These are phyloP conservation scores for Geranium incanum DNA, from an alignment of 441 rosid species.

Conservation along the genomic window DNA sequence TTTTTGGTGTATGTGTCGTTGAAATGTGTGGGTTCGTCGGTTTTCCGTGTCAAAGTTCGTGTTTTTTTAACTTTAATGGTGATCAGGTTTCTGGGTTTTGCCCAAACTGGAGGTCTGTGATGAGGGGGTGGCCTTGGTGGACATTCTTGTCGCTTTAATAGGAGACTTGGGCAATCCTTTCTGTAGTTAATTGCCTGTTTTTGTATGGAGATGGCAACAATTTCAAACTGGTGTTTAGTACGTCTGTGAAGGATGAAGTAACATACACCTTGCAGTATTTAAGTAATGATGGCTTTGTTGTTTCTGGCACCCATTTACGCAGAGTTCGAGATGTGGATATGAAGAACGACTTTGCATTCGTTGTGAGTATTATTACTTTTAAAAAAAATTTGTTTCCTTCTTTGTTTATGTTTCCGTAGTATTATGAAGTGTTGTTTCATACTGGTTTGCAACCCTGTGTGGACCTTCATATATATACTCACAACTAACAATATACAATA, in stretches of 20 bases:
- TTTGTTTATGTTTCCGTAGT: constrained; percentile 1
- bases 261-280: constrained; percentile 51
- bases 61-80: constrained; percentile 52
- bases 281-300: constrained; percentile 77
- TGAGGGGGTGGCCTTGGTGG: constrained; percentile 62
- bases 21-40: constrained; percentile 13
- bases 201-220: constrained; percentile 62
- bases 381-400: neutral
- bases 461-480: neutral
- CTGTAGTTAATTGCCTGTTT: constrained; percentile 56
- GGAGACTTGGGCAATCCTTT: constrained; percentile 54
- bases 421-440: neutral
- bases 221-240: constrained; percentile 76
- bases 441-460: neutral
- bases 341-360: constrained; percentile 86
- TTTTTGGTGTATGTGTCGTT: neutral
- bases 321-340: constrained; percentile 85
- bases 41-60: too few species aligned
- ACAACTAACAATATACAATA: neutral
- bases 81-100: constrained; percentile 63
- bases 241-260: constrained; percentile 62
- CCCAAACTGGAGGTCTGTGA: constrained; percentile 66
- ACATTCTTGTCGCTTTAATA: constrained; percentile 53
- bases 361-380: constrained; percentile 43
- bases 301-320: constrained; percentile 78